These are phyloP conservation scores for Clarireedia hainanense DNA, from an alignment of 2,329 filamentous ascomycete genomes.

Conservation along the genomic window DNA sequence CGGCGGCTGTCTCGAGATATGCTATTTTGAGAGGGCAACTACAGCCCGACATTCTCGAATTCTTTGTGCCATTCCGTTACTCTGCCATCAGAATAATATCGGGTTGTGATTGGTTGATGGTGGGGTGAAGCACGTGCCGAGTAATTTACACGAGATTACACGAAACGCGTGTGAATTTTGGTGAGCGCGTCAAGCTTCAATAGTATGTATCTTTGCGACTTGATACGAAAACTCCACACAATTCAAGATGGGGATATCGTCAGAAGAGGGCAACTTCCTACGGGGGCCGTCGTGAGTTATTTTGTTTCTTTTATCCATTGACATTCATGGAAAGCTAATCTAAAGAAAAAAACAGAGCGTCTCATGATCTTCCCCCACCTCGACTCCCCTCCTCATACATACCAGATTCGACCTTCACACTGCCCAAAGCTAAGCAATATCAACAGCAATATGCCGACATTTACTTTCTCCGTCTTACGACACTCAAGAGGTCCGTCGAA, in stretches of 20 bases:
- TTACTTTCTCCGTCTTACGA: slow-evolving; percentile 87
- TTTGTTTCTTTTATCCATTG: neutral
- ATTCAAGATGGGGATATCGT: neutral
- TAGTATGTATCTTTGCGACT: neutral
- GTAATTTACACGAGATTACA: slow-evolving; percentile 9
- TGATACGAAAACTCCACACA: neutral
- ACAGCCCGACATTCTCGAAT: neutral
- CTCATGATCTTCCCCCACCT: slow-evolving; percentile 1
- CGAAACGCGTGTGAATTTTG: slow-evolving; percentile 5
- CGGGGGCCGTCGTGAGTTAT: slow-evolving; percentile 5
- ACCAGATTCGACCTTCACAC: slow-evolving; percentile 64
- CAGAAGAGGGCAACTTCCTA: slow-evolving; percentile 5
- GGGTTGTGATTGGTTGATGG: neutral
- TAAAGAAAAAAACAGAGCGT: neutral
- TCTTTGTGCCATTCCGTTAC: neutral
- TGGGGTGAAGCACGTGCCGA: neutral
- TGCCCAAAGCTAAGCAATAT: slow-evolving; percentile 68
- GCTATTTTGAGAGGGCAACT: neutral
- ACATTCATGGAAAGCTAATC: neutral
- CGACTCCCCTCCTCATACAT: slow-evolving; percentile 52
- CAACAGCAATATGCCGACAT: slow-evolving; percentile 95
- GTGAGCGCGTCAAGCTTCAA: neutral
- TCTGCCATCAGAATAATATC: neutral
- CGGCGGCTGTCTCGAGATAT: neutral
- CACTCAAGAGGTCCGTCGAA: slow-evolving; percentile 79